Evolutionary conservation across 1,284 basidiomycete genomes (phyloP).

Genomic region (Ceratobasidium sp.): DNA sequence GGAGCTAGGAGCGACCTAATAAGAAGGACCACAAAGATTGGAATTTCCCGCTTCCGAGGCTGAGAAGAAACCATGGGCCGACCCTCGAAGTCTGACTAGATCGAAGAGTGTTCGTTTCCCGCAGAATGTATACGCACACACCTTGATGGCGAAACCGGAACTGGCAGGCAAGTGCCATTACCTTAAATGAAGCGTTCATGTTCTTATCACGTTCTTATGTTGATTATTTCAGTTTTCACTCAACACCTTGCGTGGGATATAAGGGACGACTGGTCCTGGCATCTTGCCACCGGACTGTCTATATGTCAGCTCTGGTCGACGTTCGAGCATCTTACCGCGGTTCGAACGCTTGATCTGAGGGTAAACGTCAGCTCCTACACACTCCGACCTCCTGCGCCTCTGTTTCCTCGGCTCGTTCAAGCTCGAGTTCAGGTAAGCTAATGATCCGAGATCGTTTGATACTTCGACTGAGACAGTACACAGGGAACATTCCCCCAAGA

Average conservation of each 20-base stretch:
- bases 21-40: neutral
- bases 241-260: slow-evolving; percentile 20
- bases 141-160: slow-evolving; percentile 12
- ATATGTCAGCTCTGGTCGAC: neutral
- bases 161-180: neutral
- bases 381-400: neutral
- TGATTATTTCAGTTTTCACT: neutral
- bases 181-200: neutral
- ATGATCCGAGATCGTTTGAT: neutral
- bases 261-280: neutral
- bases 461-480: neutral
- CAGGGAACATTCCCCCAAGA: slow-evolving; percentile 12
- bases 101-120: slow-evolving; percentile 14
- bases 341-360: slow-evolving; percentile 20
- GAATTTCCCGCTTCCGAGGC: slow-evolving; percentile 27
- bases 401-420: slow-evolving; percentile 15
- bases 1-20: neutral
- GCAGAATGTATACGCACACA: slow-evolving; percentile 12
- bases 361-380: neutral
- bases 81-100: neutral
- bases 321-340: slow-evolving; percentile 8
- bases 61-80: slow-evolving; percentile 15
- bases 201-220: neutral
- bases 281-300: neutral
- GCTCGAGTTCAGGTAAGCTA: neutral